A percentile compares a stretch with the other conserved stretches of the same genome.
Conservation (phyloP, 2,329 filamentous ascomycete genomes). For the Albophoma yamanashiensis region DNA sequence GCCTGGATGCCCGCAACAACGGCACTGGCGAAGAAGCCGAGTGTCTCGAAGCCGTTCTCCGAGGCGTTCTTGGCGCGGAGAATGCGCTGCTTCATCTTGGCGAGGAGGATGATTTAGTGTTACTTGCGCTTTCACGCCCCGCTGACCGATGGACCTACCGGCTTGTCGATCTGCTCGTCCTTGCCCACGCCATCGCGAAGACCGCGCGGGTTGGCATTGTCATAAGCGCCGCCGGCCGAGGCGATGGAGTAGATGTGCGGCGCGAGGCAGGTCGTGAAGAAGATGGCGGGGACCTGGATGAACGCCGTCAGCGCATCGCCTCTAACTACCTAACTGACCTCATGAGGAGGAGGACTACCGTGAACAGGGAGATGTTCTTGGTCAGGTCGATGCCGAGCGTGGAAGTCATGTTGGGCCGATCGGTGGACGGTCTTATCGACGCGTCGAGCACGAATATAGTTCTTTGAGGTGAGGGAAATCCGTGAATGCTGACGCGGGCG, state of each 20-base stretch:
- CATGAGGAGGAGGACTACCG: neutral
- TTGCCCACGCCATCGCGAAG: slow-evolving; percentile 19
- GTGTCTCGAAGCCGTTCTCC: slow-evolving; percentile 32
- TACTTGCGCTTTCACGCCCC: neutral
- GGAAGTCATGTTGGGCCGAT: slow-evolving; percentile 15
- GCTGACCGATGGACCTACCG: slow-evolving; percentile 9
- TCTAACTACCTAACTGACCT: neutral
- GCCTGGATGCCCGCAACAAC: slow-evolving; percentile 36
- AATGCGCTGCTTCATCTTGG: slow-evolving; percentile 40
- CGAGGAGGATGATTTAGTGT: neutral
- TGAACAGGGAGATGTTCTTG: slow-evolving; percentile 23
- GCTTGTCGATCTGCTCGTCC: slow-evolving; percentile 18
- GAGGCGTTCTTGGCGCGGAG: slow-evolving; percentile 40
- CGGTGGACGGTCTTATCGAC: neutral
- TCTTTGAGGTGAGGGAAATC: neutral
- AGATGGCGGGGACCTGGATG: slow-evolving; percentile 28
- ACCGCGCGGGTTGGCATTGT: slow-evolving; percentile 27
- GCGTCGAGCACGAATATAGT: neutral
- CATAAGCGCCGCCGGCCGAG: slow-evolving; percentile 21
- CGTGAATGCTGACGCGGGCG: neutral
- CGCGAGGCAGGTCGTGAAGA: slow-evolving; percentile 18
- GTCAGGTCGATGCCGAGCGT: slow-evolving; percentile 22
- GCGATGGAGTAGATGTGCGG: slow-evolving; percentile 23
- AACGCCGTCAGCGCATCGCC: neutral
- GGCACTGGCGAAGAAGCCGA: slow-evolving; percentile 30